Percentiles rank a stretch among this genome's conserved stretches.
Evolutionary conservation across 306 rosid genomes (phyloP).

Genomic region (Rubus idaeus): DNA sequence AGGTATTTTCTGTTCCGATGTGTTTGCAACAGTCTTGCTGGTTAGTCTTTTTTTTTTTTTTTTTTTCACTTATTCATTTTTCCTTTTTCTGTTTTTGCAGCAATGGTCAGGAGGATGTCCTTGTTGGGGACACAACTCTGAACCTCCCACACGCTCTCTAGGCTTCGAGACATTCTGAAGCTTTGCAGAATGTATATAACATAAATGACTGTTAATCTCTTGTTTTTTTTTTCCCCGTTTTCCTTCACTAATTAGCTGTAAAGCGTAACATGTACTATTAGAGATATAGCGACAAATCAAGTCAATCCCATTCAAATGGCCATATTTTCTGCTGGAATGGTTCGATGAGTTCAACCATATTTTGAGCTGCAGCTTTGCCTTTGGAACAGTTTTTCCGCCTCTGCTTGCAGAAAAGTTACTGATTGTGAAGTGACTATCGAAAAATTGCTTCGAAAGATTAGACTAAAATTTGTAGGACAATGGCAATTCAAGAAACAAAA

Average conservation of each 20-base stretch:
- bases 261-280: not conserved
- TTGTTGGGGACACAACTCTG: conserved; percentile 43
- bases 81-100: conserved; percentile 42
- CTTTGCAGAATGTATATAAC: not conserved
- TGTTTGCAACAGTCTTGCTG: not conserved
- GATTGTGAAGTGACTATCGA: not conserved
- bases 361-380: not conserved
- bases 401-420: too few species aligned
- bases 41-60: not conserved
- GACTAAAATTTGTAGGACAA: too few species aligned
- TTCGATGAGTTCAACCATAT: not conserved
- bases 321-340: not conserved
- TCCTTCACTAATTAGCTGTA: conserved; percentile 1
- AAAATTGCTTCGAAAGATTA: too few species aligned
- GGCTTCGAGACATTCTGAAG: not conserved
- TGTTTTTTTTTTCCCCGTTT: not conserved
- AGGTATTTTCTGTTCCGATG: conserved; percentile 44
- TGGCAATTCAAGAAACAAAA: not conserved
- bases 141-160: conserved; percentile 64
- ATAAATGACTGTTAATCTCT: not conserved
- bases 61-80: not conserved
- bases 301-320: not conserved
- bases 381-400: not conserved
- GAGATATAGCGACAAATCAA: not conserved
- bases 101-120: conserved; percentile 64